phyloP scores from a whole-genome alignment of 2,329 filamentous ascomycete species.

The Pseudocercospora pini-densiflorae region DNA sequence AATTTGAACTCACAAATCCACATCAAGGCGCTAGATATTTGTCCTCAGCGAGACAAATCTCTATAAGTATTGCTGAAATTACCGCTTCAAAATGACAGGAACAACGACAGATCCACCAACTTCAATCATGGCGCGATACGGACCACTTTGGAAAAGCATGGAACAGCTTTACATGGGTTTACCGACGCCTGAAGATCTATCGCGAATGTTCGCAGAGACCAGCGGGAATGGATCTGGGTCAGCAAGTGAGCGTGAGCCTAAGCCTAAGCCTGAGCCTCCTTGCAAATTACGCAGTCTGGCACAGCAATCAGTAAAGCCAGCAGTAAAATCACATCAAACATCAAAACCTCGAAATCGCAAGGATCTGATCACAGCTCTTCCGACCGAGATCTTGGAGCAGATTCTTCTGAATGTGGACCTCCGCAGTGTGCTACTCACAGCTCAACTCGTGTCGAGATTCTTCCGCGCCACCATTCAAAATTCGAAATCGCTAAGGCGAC shows the following conservation, averaged over 20 bases:
- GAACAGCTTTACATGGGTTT: background rate
- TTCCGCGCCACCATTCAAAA: background rate
- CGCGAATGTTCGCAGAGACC: background rate
- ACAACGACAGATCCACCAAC: background rate
- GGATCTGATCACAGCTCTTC: background rate
- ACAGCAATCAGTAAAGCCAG: background rate
- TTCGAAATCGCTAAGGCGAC: background rate
- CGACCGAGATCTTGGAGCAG: background rate
- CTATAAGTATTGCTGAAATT: background rate
- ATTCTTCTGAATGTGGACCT: background rate
- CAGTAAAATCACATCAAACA: background rate
- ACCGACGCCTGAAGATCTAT: background rate
- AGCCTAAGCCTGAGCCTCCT: background rate
- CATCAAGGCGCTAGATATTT: background rate
- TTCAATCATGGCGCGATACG: background rate
- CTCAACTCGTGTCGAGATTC: background rate
- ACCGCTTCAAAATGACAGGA: background rate
- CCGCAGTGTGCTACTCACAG: background rate
- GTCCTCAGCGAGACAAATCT: background rate
- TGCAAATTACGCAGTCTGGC: background rate
- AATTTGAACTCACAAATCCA: background rate
- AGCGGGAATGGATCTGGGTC: too few relatives aligned
- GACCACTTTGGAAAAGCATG: background rate
- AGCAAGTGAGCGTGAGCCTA: too few relatives aligned
- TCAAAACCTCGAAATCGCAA: background rate